Evolutionary conservation across 179 eudicot species (phyloP), one percentile per base, ranked within the genome.

Genomic region (Pouteria campechiana): DNA sequence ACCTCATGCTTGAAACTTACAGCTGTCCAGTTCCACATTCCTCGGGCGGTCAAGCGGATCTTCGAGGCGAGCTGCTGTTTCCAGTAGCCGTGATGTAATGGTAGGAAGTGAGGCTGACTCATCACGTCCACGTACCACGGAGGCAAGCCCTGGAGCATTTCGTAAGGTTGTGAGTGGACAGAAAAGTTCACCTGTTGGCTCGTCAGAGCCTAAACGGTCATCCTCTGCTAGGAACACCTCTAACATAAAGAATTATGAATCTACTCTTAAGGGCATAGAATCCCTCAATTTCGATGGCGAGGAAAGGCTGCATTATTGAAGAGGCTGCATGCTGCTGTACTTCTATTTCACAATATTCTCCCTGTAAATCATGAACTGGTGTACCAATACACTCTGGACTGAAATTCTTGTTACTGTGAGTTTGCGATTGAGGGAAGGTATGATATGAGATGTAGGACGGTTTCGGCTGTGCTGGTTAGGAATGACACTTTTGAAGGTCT

Each of bases 201-300:
- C 84, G 2, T 75, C 76, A 6, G 74, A 74, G 31, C 72, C 78
- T 16, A 81, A 48, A 40, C 63, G 73, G 28, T 10, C 55, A 32
- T 61, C 78, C 17, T 65, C 83, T 38, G 77, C 74, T 17, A 70
- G 70, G 69, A 74, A 64, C 38, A 67, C 32, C 58, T 37, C 72
- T 34, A 61, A 67, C 37, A 35, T 46, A 48, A 83, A 63, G 63
- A 85, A 70, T 45, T 81, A 72, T 20, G 93, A 81, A 44, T 54
- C 95, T 41, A 56, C 95, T 6, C 73, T 86, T 47, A 86, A 74
- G 57, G 98, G 93, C 23, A 81, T 90, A 5, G 81, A 86, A 56
- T 23, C 58, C 51, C 74, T 90, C 64, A 71, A 61, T 54, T 79
- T 86, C 42, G 93, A 81, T 46, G 80, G 81, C 18, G 78, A 74